Evolutionary conservation across 768 basidiomycete species (phyloP), one percentile per base, ranked within the genome.

Genomic region (Collybia sordida): DNA sequence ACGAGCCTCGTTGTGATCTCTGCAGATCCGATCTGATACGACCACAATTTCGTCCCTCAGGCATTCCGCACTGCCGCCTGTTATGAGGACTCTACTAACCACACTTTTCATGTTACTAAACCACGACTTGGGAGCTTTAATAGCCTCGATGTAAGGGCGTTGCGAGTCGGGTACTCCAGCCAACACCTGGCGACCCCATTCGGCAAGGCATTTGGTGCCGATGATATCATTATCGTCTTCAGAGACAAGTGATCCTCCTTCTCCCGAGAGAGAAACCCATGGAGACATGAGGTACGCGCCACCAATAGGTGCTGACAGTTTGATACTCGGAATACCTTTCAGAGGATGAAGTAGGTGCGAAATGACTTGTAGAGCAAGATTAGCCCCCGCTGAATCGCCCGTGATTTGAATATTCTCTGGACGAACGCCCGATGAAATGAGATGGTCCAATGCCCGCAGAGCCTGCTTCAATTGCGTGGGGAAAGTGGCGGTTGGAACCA

Each of bases 311-410:
- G 46, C 42, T 6, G 53, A 27, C 17, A 61, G 53, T 1, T 54
- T 52, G 3, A 61, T 53, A 19, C 51, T 42, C 0, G 56, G 55
- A 19, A 64, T 54, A 12, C 34, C 45, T 1, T 48, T 40, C 15
- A 62, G 55, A 4, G 69, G 69, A 46, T 66, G 68, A 3, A 69
- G 63, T 14, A 64, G 56, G 45, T 68, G 63, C 1, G 64, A 63
- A 15, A 70, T 35, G 31, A 67, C 42, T 46, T 63, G 58, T 15
- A 65, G 51, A 7, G 61, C 52, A 37, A 72, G 62, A 44, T 66
- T 63, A 2, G 50, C 69, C 11, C 69, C 69, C 7, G 70, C 70
- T 6, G 70, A 72, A 35, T 72, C 69, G 3, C 67, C 66, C 1
- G 59, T 57, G 2, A 72, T 36, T 40, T 65, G 57, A 21, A 72